These are phyloP conservation scores for Auxenochlorella pyrenoidosa DNA, from an alignment of 139 green algal species.

Conservation along the genomic window DNA sequence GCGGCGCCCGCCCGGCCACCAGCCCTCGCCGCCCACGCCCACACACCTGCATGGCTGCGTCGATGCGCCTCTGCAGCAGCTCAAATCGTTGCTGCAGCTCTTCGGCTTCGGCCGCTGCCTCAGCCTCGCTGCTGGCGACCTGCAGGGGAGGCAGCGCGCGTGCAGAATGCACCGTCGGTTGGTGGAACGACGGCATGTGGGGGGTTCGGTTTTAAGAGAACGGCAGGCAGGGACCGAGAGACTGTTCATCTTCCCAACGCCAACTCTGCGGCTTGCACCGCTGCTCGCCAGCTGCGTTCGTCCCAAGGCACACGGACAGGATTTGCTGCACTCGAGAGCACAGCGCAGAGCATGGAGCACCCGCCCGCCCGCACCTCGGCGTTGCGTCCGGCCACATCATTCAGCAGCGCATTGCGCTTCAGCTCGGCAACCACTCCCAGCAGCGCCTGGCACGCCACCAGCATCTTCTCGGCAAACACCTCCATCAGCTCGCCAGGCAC, in stretches of 20 bases:
- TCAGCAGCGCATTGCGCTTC: constrained; percentile 54
- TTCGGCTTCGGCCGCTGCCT: neutral
- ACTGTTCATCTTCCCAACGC: too few species aligned
- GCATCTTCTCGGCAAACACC: constrained; percentile 60
- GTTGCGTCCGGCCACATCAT: constrained; percentile 33
- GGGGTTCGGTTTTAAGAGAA: too few species aligned
- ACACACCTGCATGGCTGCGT: constrained; percentile 15
- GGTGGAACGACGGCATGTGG: neutral
- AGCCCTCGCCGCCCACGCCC: too few species aligned
- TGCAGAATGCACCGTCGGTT: too few species aligned
- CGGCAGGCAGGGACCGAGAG: too few species aligned
- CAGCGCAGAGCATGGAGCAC: neutral
- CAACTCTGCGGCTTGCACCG: too few species aligned
- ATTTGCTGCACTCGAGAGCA: neutral
- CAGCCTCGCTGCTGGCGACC: neutral
- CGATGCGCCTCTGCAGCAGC: constrained; percentile 12
- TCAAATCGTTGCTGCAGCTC: neutral
- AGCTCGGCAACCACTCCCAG: constrained; percentile 49
- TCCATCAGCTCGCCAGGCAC: constrained; percentile 56
- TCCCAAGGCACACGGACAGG: neutral
- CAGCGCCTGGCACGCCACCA: constrained; percentile 36
- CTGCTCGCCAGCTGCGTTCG: too few species aligned
- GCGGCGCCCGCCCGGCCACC: neutral
- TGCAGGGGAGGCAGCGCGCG: neutral
- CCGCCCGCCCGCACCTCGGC: constrained; percentile 13